Evolutionary conservation across 2,329 filamentous ascomycete species (phyloP), one percentile per base, ranked within the genome.

Genomic region (Paraphoma sp.): DNA sequence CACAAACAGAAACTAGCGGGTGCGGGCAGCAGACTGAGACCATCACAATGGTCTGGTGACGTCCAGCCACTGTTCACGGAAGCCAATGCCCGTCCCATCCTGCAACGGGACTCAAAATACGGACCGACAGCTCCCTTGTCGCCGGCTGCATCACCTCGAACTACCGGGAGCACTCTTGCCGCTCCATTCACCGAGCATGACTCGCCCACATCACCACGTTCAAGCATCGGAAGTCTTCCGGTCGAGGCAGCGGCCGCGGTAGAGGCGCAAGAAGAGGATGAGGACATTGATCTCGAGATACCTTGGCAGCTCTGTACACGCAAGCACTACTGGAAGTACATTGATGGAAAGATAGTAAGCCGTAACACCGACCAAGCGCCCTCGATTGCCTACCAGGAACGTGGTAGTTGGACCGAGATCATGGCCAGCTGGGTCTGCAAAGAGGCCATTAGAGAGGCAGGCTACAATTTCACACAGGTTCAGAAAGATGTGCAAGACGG

Each of bases 361-460:
- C 64, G 68, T 3, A 76, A 77, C 42, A 71, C 69, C 3, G 65
- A 75, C 8, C 45, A 62, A 8, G 59, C 63, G 5, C 49, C 69
- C 6, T 73, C 71, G 1, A 52, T 62, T 42, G 71, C 70, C 8
- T 71, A 66, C 30, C 53, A 53, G 1, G 72, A 77, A 43, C 63
- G 74, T 1, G 65, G 65, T 12, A 68, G 59, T 38, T 75, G 68
- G 70, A 77, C 74, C 4, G 75, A 77, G 44, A 69, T 78, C 12
- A 63, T 70, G 53, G 69, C 72, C 1, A 74, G 72, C 6, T 78
- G 76, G 76, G 75, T 77, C 1, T 74, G 72, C 52, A 72, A 70
- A 38, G 71, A 76, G 53, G 76, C 76, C 0, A 68, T 78, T n/a
- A 50, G 64, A 48, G 74, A 77, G 58, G 69, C 67, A 3, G 68